A percentile compares a stretch with the other conserved stretches of the same genome.
Evolutionary conservation across 139 green algal genomes (phyloP).

Genomic region (Edaphochlamys debaryana): DNA sequence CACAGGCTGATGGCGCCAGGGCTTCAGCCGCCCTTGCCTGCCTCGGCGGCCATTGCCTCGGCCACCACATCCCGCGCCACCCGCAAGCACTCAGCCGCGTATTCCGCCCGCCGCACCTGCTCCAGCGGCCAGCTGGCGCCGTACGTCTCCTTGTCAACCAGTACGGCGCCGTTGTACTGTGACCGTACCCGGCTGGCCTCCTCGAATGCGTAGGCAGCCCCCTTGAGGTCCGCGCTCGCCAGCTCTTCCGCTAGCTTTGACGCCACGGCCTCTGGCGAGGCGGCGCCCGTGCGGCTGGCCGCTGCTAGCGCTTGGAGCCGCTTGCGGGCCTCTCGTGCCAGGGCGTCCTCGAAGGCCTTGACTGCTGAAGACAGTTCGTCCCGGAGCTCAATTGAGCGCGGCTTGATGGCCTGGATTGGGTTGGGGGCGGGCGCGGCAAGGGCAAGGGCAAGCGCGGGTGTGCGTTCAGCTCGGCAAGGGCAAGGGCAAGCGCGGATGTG

Average conservation of each 20-base stretch:
- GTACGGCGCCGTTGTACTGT: neutral
- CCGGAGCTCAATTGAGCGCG: neutral
- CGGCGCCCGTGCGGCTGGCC: neutral
- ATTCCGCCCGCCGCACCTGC: neutral
- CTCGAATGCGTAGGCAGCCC: neutral
- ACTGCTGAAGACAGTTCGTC: neutral
- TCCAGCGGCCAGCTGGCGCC: neutral
- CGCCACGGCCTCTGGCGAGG: neutral
- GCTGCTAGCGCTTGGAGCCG: neutral
- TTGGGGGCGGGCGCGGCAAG: no score
- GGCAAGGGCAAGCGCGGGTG: no score
- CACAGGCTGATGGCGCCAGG: no score
- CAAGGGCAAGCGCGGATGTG: no score
- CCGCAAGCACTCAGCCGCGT: neutral
- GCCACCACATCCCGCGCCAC: no score
- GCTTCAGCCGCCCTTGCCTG: no score
- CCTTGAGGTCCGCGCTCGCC: neutral
- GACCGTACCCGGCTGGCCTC: neutral
- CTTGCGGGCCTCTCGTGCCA: neutral
- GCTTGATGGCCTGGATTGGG: neutral
- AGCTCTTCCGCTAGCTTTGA: neutral
- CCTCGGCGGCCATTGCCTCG: no score
- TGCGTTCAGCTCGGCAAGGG: no score
- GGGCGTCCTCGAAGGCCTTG: neutral
- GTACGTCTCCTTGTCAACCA: conserved; percentile 6